Evolutionary conservation across 805 yeast species (phyloP), one percentile per base, ranked within the genome.

Genomic region (Metschnikowia anglica): DNA sequence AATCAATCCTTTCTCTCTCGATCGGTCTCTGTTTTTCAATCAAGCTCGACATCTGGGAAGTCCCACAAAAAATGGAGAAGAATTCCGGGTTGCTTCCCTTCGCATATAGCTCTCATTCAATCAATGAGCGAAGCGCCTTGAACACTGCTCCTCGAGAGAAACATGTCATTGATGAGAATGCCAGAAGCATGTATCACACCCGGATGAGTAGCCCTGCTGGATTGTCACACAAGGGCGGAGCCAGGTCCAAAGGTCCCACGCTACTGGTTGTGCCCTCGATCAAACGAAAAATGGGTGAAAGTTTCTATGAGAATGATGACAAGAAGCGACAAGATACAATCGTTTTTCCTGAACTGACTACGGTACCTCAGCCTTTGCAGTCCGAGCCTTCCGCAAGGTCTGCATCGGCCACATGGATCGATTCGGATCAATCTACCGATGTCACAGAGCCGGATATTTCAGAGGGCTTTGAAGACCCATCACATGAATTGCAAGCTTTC

Each of bases 11-110:
- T 23, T 7, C 7, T 23, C 26, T 23, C 26, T 23, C 10, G 26
- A 7, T 23, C 26, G 26, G 26, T 11, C 10, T 8, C 26, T 8
- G 11, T 8, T 8, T 23, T 23, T 23, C 7, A 23, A 8, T 23
- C 7, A 23, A 23, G 10, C 26, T 23, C 11, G 26, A 23, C 26
- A 7, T 23, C 26, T 23, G 26, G 26, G 10, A 23, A 23, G n/a
- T n/a, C n/a, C n/a, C 11, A 7, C 10, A 23, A 8, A 23, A 10
- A n/a, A 57, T 57, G 60, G 61, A 56, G 42, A 66, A 64, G 41
- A 48, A 62, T 30, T 66, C 62, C 41, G 73, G 70, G 1, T 52
- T 77, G 19, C 61, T 75, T n/a, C 81, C 82, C 4, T 70, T 76
- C 61, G 76, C 80, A 3, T 76, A 62, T 49, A 70, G 66, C 44